A percentile compares a stretch with the other conserved stretches of the same genome.
Conservation (phyloP, 352 stramenopile genomes). For the Globisporangium heterothallicum region DNA sequence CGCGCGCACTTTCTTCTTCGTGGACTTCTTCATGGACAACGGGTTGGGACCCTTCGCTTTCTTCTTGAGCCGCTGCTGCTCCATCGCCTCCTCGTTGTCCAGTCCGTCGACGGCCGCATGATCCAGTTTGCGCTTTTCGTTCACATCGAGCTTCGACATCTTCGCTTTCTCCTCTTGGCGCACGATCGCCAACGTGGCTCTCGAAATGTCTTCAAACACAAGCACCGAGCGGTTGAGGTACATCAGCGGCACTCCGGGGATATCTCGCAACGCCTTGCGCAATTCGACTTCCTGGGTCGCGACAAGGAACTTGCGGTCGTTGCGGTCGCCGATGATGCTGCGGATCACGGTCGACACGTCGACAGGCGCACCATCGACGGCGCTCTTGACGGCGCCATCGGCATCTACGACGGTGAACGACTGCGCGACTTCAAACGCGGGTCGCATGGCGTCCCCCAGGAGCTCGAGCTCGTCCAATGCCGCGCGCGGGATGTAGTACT, state of each 20-base stretch:
- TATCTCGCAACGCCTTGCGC: slow-evolving; percentile 54
- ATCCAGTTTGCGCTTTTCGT: slow-evolving; percentile 77
- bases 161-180: slow-evolving; percentile 74
- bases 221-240: slow-evolving; percentile 86
- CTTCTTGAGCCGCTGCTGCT: slow-evolving; percentile 33
- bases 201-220: slow-evolving; percentile 83
- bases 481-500: slow-evolving; percentile 66
- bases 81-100: slow-evolving; percentile 9
- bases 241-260: slow-evolving; percentile 76
- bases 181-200: slow-evolving; percentile 72
- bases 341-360: slow-evolving; percentile 31
- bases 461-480: slow-evolving; percentile 71
- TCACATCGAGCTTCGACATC: slow-evolving; percentile 56
- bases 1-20: slow-evolving; percentile 4
- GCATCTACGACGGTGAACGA: slow-evolving; percentile 59
- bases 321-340: slow-evolving; percentile 43
- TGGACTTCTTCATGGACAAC: slow-evolving; percentile 67
- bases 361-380: slow-evolving; percentile 17
- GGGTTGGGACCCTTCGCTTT: slow-evolving; percentile 73
- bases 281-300: slow-evolving; percentile 83
- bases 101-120: slow-evolving; percentile 23
- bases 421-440: slow-evolving; percentile 61
- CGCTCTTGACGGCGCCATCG: slow-evolving; percentile 16
- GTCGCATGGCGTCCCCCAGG: slow-evolving; percentile 51
- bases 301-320: slow-evolving; percentile 79